Percentiles rank a stretch among this genome's conserved stretches.
Conservation (phyloP, 306 rosid species). For the Hippophae rhamnoides region DNA sequence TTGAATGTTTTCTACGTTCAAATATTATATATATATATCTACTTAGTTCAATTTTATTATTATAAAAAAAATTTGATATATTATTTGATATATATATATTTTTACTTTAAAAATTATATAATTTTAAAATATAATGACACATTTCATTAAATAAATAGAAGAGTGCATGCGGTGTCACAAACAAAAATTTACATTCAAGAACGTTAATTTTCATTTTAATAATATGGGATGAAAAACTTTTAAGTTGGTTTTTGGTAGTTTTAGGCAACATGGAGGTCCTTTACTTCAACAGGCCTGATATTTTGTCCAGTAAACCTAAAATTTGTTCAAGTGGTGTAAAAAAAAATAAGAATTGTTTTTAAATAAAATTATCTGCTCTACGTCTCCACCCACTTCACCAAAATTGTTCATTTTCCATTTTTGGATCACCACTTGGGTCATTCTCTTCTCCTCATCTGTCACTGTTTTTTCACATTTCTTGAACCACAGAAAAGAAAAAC, state of each 20-base stretch:
- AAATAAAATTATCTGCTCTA: slow-evolving; percentile 14
- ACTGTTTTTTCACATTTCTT: slow-evolving; percentile 25
- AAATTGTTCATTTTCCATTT: slow-evolving; percentile 23
- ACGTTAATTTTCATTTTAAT: not conserved
- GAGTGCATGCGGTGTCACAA: no score
- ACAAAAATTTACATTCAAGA: no score
- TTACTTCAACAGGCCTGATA: not conserved
- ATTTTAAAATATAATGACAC: no score
- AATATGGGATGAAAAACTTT: not conserved
- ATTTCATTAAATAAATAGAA: no score
- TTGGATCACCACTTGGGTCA: slow-evolving; percentile 5
- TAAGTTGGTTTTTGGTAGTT: slow-evolving; percentile 11
- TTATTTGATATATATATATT: no score
- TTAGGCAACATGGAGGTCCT: not conserved
- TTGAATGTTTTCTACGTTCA: no score
- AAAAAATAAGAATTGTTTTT: not conserved
- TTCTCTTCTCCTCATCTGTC: slow-evolving; percentile 27
- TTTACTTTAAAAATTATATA: no score
- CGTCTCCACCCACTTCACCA: slow-evolving; percentile 55
- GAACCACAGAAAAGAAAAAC: slow-evolving; percentile 2
- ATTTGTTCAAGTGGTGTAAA: not conserved
- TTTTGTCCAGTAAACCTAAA: not conserved
- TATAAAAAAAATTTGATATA: no score
- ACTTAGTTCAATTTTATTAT: no score
- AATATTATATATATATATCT: no score